These are phyloP conservation scores for Cladophialophora exuberans DNA, from an alignment of 2,329 filamentous ascomycete genomes.

Conservation along the genomic window DNA sequence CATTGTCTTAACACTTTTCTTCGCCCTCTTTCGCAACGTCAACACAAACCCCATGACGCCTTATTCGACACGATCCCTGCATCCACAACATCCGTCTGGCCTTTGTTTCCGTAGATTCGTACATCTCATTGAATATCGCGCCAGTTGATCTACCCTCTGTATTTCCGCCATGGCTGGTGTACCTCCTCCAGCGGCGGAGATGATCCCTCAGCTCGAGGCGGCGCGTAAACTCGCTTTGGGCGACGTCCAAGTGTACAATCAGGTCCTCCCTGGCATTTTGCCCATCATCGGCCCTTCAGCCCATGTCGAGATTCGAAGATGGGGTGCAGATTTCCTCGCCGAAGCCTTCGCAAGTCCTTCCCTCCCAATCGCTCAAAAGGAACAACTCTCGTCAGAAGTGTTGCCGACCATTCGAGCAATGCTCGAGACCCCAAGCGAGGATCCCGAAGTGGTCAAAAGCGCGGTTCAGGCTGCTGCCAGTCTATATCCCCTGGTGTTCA, in stretches of 20 bases:
- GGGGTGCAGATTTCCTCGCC: conserved; percentile 93
- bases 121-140: neutral
- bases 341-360: conserved; percentile 95
- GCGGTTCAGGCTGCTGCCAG: conserved; percentile 87
- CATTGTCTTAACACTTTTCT: conserved; percentile 14
- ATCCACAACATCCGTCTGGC: conserved; percentile 5
- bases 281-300: conserved; percentile 80
- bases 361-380: conserved; percentile 76
- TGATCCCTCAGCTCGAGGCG: conserved; percentile 81
- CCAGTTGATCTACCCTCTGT: conserved; percentile 8
- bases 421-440: conserved; percentile 72
- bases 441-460: conserved; percentile 79
- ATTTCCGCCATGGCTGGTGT: conserved; percentile 27
- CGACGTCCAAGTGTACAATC: conserved; percentile 85
- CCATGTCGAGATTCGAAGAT: conserved; percentile 82
- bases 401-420: conserved; percentile 75
- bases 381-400: conserved; percentile 73
- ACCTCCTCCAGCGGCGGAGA: conserved; percentile 27
- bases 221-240: conserved; percentile 87
- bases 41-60: conserved; percentile 12
- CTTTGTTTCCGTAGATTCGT: neutral
- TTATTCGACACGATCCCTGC: conserved; percentile 2
- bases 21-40: neutral
- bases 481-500: conserved; percentile 88
- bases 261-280: conserved; percentile 90